A percentile compares a stretch with the other conserved stretches of the same genome.
Evolutionary conservation across 495 filamentous ascomycete species (phyloP).

Genomic region (Penicillium coffeae): DNA sequence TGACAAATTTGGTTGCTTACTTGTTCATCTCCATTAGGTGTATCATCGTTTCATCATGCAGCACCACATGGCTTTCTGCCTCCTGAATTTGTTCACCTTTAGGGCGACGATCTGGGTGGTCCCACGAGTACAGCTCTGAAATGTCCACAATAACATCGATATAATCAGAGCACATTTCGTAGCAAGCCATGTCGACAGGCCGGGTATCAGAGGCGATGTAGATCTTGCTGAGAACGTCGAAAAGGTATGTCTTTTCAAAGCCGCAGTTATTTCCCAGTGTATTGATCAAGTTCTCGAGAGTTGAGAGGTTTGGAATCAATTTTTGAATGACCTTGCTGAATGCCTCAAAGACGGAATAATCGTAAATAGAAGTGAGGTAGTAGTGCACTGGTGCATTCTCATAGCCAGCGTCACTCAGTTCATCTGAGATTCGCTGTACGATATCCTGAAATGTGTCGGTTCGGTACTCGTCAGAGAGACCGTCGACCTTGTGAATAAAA

Average conservation of each 20-base stretch:
- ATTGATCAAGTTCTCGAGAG: slow-evolving; percentile 87
- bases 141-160: slow-evolving; percentile 97
- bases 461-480: slow-evolving; percentile 89
- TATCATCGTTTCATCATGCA: slow-evolving; percentile 77
- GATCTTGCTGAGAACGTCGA: slow-evolving; percentile 95
- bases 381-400: slow-evolving; percentile 90
- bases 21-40: slow-evolving; percentile 90
- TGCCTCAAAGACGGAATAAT: slow-evolving; percentile 96
- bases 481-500: slow-evolving; percentile 98
- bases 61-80: slow-evolving; percentile 73
- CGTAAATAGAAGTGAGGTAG: slow-evolving; percentile 94
- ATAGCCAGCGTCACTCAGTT: slow-evolving; percentile 84
- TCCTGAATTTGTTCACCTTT: slow-evolving; percentile 64
- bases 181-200: slow-evolving; percentile 86
- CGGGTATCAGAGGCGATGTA: slow-evolving; percentile 95
- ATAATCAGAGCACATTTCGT: slow-evolving; percentile 97
- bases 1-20: slow-evolving; percentile 39
- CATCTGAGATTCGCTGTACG: slow-evolving; percentile 93
- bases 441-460: slow-evolving; percentile 92
- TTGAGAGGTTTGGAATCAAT: slow-evolving; percentile 86
- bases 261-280: slow-evolving; percentile 82
- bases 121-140: slow-evolving; percentile 86
- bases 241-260: slow-evolving; percentile 96
- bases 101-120: slow-evolving; percentile 54
- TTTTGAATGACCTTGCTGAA: slow-evolving; percentile 98